These are phyloP conservation scores for Scutellaria galericulata DNA, from an alignment of 257 asterid genomes.

Conservation along the genomic window DNA sequence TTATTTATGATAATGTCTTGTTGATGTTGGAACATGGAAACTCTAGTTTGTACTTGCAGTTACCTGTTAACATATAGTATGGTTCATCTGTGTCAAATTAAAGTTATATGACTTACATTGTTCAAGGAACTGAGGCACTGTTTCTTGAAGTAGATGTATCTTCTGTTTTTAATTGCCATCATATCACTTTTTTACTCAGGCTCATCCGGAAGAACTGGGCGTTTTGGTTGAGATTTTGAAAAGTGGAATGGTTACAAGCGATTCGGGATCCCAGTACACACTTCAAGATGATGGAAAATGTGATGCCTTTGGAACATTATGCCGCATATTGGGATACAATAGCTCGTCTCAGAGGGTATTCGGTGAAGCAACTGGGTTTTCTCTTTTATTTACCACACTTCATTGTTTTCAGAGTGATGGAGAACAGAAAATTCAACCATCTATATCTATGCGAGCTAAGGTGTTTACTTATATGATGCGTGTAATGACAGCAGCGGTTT, in stretches of 20 bases:
- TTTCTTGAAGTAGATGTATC: conserved; percentile 16
- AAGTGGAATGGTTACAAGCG: conserved; percentile 95
- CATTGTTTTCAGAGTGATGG: conserved; percentile 80
- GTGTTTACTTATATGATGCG: conserved; percentile 86
- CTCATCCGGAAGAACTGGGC: conserved; percentile 93
- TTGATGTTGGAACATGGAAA: conserved; percentile 22
- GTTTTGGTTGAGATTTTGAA: conserved; percentile 82
- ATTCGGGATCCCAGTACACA: conserved; percentile 77
- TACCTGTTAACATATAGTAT: conserved; percentile 3
- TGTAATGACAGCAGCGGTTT: conserved; percentile 84
- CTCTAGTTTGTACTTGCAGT: conserved; percentile 19
- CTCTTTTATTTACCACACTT: conserved; percentile 88
- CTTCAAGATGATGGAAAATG: conserved; percentile 87
- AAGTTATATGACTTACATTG: conserved; percentile 28
- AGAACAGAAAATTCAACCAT: conserved; percentile 51
- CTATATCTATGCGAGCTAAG: conserved; percentile 51
- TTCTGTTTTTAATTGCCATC: conserved; percentile 23
- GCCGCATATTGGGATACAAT: conserved; percentile 88
- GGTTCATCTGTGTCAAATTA: conserved; percentile 16
- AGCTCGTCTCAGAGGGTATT: conserved; percentile 90
- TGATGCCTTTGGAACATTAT: conserved; percentile 90
- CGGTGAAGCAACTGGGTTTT: conserved; percentile 98
- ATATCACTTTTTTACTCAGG: conserved; percentile 50
- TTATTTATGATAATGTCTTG: conserved; percentile 5
- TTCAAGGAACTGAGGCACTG: conserved; percentile 24